phyloP scores from a whole-genome alignment of 176 grass and related monocot species.

The Thinopyrum elongatum region DNA sequence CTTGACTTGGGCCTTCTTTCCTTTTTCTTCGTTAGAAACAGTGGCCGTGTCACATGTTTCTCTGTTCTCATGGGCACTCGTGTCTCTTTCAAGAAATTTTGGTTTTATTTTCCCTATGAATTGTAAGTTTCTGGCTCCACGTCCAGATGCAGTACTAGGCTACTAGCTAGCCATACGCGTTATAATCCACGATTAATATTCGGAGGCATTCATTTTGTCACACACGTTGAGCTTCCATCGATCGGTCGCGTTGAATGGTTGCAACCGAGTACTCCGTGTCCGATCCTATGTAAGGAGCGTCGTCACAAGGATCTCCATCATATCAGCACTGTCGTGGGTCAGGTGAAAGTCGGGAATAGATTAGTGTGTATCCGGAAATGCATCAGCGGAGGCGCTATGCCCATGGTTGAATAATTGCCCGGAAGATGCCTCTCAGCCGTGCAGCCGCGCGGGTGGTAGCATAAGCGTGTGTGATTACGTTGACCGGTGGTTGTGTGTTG shows the following conservation, averaged over 20 bases:
- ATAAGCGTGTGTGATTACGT: background rate
- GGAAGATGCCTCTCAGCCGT: conserved; percentile 28
- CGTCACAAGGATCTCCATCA: background rate
- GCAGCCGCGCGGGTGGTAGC: too few species aligned
- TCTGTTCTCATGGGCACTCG: conserved; percentile 15
- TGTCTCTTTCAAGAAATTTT: background rate
- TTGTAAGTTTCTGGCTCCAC: background rate
- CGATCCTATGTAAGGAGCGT: background rate
- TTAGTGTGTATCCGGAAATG: background rate
- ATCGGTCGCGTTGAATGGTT: background rate
- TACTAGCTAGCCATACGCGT: background rate
- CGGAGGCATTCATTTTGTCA: background rate
- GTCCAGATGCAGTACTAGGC: background rate
- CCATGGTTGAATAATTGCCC: background rate
- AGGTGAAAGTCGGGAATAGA: background rate
- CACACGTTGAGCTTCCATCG: background rate
- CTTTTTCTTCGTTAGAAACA: background rate
- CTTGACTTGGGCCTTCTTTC: background rate
- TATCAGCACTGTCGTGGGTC: conserved; percentile 2
- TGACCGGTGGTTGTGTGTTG: conserved; percentile 20
- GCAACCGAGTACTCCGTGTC: background rate
- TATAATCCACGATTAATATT: background rate
- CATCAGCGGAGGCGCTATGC: too few species aligned
- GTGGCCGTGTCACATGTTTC: background rate
- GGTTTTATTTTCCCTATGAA: background rate